Evolutionary conservation across 2,329 filamentous ascomycete species (phyloP).

Genomic region (Sclerotiophoma versabilis): DNA sequence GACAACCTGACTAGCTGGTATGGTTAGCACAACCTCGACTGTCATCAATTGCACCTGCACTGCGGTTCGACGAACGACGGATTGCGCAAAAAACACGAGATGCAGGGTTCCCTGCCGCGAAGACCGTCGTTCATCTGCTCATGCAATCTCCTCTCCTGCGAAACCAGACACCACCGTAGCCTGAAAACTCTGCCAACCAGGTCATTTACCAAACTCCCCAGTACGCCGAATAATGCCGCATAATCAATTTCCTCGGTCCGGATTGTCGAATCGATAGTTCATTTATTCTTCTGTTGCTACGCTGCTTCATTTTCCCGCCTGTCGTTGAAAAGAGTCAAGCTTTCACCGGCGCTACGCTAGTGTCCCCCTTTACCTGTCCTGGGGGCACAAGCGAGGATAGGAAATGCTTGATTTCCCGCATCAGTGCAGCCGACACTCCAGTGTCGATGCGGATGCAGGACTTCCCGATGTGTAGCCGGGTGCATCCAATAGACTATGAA

Average conservation of each 20-base stretch:
- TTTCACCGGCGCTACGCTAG: slow-evolving; percentile 10
- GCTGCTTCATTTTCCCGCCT: not conserved
- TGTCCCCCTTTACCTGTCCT: slow-evolving; percentile 1
- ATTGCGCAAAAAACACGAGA: not conserved
- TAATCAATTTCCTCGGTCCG: not conserved
- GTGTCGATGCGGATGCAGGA: slow-evolving; percentile 5
- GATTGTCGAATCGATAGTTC: slow-evolving; percentile 1
- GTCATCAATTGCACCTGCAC: not conserved
- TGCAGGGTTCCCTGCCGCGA: not conserved
- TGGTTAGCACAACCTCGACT: not conserved
- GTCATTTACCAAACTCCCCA: not conserved
- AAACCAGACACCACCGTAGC: not conserved
- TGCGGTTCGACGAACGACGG: not conserved
- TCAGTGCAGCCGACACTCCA: slow-evolving; percentile 5
- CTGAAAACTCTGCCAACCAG: not conserved
- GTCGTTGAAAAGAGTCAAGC: slow-evolving; percentile 9
- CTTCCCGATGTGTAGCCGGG: slow-evolving; percentile 12
- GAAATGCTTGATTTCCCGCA: slow-evolving; percentile 13
- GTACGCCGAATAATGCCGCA: not conserved
- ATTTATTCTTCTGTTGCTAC: not conserved
- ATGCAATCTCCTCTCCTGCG: slow-evolving; percentile 1
- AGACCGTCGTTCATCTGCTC: slow-evolving; percentile 1
- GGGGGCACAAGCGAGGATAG: slow-evolving; percentile 14
- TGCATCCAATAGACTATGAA: slow-evolving; percentile 7
- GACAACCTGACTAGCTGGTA: slow-evolving; percentile 3